Base-by-base conservation (phyloP, 176 grass and related monocot genomes). In the Cenchrus fungigraminus region DNA sequence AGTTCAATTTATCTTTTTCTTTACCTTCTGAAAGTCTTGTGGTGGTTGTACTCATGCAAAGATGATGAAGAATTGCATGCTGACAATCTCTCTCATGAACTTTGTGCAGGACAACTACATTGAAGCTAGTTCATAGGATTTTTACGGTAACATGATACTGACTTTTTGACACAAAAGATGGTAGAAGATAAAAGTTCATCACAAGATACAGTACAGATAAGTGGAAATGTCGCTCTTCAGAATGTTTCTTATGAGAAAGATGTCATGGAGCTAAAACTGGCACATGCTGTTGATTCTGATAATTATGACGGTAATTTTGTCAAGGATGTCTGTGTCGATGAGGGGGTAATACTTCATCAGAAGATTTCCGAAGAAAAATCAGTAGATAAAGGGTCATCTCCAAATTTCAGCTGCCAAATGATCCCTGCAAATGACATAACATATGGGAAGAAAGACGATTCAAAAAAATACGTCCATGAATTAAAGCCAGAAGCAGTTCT, bases 271-370 rank as follows among this genome's bases (percentile, higher is more conserved):
- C 88, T 92, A 62, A 86, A 89, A 87, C 59, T 79, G 57, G 74
- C 82, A 60, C 85, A 94, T 19, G 86, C 84, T 71, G 55, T 88
- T 71, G 85, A 71, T 54, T 79, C 76, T 75, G 58, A 65, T 45
- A 65, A 86, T 65, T 71, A 85, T 70, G 82, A 66, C 37, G 71
- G 52, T 40, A 86, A 92, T 75, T 92, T 91, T 86, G 84, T 97
- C 59, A 97, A 97, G 76, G 94, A 97, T 88, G 91, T 97, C 61
- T 90, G 94, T 78, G 74, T 97, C 69, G 94, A 97, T 83, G 91
- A 88, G 31, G 85, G 88, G 44, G 28, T 40, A 42, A 55, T 46
- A 79, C 63, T 79, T 82, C 59, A 67, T 69, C 17, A n/a, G 66
- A 85, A 78, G 32, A 74, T 61, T 78, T 79, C 78, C 57, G 72